Evolutionary conservation across 371 early-diverging fungal species (phyloP).

Genomic region (Vairimorpha apis): DNA sequence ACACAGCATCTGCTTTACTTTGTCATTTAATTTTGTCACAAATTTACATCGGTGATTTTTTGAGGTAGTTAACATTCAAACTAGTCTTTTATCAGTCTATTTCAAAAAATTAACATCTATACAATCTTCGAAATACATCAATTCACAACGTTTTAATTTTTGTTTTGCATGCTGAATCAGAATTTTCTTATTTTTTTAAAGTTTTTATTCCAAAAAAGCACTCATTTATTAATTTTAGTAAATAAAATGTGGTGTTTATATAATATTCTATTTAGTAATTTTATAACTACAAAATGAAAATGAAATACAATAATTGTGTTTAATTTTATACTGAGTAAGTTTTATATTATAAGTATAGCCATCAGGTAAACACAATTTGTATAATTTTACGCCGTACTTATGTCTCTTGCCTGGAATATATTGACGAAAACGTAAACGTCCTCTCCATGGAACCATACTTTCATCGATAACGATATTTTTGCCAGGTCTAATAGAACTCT

Average conservation of each 20-base stretch:
- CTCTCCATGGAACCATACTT: too few species aligned
- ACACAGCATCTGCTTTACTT: neutral
- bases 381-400: neutral
- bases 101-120: neutral
- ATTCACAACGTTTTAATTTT: neutral
- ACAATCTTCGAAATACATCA: neutral
- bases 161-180: neutral
- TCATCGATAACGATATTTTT: neutral
- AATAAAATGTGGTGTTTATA: too few species aligned
- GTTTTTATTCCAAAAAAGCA: too few species aligned
- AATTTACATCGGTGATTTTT: neutral
- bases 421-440: too few species aligned
- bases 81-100: neutral
- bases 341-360: neutral
- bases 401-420: too few species aligned
- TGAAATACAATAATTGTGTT: too few species aligned
- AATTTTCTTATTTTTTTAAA: too few species aligned
- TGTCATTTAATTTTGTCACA: neutral
- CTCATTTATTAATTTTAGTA: too few species aligned
- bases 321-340: too few species aligned
- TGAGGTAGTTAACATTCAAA: neutral
- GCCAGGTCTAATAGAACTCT: neutral
- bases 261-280: too few species aligned
- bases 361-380: neutral
- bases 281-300: too few species aligned